phyloP scores from a whole-genome alignment of 164 flowering plant species.

The Piper longum region DNA sequence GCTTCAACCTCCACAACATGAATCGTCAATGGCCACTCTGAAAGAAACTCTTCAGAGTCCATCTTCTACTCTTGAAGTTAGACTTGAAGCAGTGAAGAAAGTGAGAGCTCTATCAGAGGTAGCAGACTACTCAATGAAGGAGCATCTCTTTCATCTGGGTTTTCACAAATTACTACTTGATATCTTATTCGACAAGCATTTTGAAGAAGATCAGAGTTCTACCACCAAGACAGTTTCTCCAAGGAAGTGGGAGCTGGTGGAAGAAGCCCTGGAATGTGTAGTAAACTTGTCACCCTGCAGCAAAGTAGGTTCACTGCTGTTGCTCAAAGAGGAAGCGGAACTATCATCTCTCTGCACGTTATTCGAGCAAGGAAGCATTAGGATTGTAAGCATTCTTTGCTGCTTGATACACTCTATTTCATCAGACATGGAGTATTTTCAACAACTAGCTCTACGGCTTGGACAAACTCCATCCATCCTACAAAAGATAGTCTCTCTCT shows the following conservation, averaged over 20 bases:
- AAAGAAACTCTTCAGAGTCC: slow-evolving; percentile 26
- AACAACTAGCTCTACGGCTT: slow-evolving; percentile 19
- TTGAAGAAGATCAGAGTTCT: background rate
- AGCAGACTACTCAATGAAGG: slow-evolving; percentile 11
- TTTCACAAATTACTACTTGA: slow-evolving; percentile 29
- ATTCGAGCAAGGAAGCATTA: slow-evolving; percentile 22
- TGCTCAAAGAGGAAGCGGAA: slow-evolving; percentile 23
- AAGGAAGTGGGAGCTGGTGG: slow-evolving; percentile 16
- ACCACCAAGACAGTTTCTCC: slow-evolving; percentile 1
- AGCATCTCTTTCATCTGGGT: slow-evolving; percentile 28
- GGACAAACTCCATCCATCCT: slow-evolving; percentile 18
- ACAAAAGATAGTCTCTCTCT: slow-evolving; percentile 12
- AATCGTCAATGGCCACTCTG: slow-evolving; percentile 17
- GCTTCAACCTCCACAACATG: slow-evolving; percentile 7
- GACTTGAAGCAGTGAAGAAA: slow-evolving; percentile 21
- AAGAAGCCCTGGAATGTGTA: slow-evolving; percentile 34
- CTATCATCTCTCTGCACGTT: slow-evolving; percentile 19
- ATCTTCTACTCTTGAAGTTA: slow-evolving; percentile 13
- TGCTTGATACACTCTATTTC: slow-evolving; percentile 27
- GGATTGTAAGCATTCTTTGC: slow-evolving; percentile 33
- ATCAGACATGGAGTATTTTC: slow-evolving; percentile 17
- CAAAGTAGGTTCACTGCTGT: slow-evolving; percentile 17
- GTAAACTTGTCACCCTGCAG: slow-evolving; percentile 23
- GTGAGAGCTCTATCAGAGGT: slow-evolving; percentile 20
- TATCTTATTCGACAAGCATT: slow-evolving; percentile 14